phyloP scores from a whole-genome alignment of 176 grass and related monocot species.

The Neostapfia colusana region DNA sequence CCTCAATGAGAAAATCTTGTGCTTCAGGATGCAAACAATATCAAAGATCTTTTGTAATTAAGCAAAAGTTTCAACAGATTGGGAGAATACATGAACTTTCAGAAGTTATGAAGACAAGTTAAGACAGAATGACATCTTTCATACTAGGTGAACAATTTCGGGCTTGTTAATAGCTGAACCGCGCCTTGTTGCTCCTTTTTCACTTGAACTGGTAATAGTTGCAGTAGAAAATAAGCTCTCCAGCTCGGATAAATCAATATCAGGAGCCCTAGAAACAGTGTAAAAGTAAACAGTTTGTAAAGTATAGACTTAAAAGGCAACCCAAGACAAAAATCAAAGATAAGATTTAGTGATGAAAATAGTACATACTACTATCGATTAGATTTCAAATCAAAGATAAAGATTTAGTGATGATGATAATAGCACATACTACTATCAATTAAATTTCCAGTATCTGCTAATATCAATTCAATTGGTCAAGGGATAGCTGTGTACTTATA shows the following conservation, averaged over 20 bases:
- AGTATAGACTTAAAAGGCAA: slow-evolving; percentile 16
- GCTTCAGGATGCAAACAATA: not conserved
- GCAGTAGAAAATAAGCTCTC: slow-evolving; percentile 36
- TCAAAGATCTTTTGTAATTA: not conserved
- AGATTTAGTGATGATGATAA: slow-evolving; percentile 22
- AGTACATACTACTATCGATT: slow-evolving; percentile 15
- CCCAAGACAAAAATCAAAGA: slow-evolving; percentile 1
- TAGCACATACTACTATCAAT: slow-evolving; percentile 10
- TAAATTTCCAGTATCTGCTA: not conserved
- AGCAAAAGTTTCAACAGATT: not conserved
- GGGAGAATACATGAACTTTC: slow-evolving; percentile 9
- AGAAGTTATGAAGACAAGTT: not conserved
- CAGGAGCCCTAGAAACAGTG: slow-evolving; percentile 22
- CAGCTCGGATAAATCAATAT: not conserved
- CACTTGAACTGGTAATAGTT: slow-evolving; percentile 52
- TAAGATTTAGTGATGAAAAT: slow-evolving; percentile 20
- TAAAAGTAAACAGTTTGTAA: slow-evolving; percentile 13
- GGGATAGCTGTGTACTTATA: slow-evolving; percentile 7
- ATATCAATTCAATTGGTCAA: slow-evolving; percentile 26
- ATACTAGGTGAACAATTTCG: slow-evolving; percentile 93
- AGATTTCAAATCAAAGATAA: slow-evolving; percentile 7
- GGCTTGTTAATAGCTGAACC: slow-evolving; percentile 73
- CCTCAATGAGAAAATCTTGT: not conserved
- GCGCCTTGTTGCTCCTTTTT: slow-evolving; percentile 66
- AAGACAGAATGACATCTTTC: slow-evolving; percentile 27